Base-by-base conservation (phyloP, 1,284 basidiomycete species). In the Cystobasidiaceae sp. region DNA sequence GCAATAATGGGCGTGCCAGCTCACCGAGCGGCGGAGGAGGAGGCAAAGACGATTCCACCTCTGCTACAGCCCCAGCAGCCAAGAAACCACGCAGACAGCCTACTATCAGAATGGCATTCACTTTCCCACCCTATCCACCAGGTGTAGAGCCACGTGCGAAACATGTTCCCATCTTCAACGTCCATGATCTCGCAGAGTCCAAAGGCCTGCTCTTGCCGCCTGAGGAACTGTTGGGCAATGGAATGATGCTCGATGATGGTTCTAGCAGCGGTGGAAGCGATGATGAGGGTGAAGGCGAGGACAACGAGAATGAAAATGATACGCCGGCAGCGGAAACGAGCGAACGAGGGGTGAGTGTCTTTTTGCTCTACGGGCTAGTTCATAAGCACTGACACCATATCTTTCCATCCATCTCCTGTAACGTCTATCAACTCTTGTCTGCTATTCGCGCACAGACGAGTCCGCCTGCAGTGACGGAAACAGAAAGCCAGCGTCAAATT, bases 151-250 rank as follows among this genome's bases (percentile, higher is more conserved):
- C 59, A 11, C 45, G 43, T 17, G 56, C 57, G 2, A 59, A 67
- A 41, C 50, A 67, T 32, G 57, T 60, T 49, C 58, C 56, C 25
- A 54, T 60, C 5, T 67, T 67, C 59, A 55, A 67, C 37, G 33
- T 67, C 30, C 66, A 48, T 41, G 54, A 63, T 17, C 19, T 54
- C 5, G 50, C 66, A 13, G 25, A 48, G 33, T 45, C 30, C 11
- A 33, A 30, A 30, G 59, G 59, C 27, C 46, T 62, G 30, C 28
- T 67, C 19, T 25, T 67, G 11, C 51, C 43, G 4, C 19, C 51
- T n/a, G 61, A 64, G 28, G 61, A 64, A 25, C 43, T n/a, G 9
- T n/a, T 46, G 3, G 21, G n/a, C n/a, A n/a, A n/a, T n/a, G 21
- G 7, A 9, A 33, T 33, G 32, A n/a, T 33, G 11, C n/a, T 50